Base-by-base conservation (phyloP, 768 basidiomycete genomes). In the Cyclocybe aegerita region DNA sequence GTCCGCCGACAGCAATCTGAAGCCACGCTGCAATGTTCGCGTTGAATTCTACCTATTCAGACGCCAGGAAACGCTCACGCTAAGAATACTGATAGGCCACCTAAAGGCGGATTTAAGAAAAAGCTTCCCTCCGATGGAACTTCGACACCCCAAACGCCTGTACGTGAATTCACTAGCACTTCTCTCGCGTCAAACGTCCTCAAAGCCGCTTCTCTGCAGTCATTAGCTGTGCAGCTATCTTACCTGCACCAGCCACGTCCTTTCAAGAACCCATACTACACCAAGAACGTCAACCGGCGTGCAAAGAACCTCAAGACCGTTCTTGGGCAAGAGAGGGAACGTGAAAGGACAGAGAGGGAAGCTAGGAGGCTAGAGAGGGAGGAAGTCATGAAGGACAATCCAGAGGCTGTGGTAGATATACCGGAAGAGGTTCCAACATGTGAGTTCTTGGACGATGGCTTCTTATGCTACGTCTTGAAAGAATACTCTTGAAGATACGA, bases 231-330 rank as follows among this genome's bases (percentile, higher is more conserved):
- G 57, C 82, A 88, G 47, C 69, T 90, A 12, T 92, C 90, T 0
- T 88, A 86, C 58, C 70, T 88, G 2, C 80, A 89, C 49, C 67
- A 66, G 23, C 83, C 86, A 0, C 78, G 86, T 0, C 86, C 89
- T 0, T 93, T 93, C 74, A 93, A 93, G 68, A 90, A 85, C 56
- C 76, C 81, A 0, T 65, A 74, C 23, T 88, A 90, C 59, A 74
- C 73, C 6, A 90, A 86, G 68, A 89, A 90, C 58, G 60, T 77
- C 6, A 88, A 82, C 52, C 76, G 89, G 7, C 76, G 90, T 15
- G 81, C 87, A 15, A 91, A 89, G 73, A 90, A 90, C 56, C 63
- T 91, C 60, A 93, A 93, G 68, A 76, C 82, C 2, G 84, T 93
- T 1, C 72, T 93, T 15, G 78, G 79, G 0, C 86, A 89, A 56